Percentiles rank a stretch among this genome's conserved stretches.
Evolutionary conservation across 225 moss, liverwort and hornwort genomes (phyloP).

Genomic region (Physcomitrium patens): DNA sequence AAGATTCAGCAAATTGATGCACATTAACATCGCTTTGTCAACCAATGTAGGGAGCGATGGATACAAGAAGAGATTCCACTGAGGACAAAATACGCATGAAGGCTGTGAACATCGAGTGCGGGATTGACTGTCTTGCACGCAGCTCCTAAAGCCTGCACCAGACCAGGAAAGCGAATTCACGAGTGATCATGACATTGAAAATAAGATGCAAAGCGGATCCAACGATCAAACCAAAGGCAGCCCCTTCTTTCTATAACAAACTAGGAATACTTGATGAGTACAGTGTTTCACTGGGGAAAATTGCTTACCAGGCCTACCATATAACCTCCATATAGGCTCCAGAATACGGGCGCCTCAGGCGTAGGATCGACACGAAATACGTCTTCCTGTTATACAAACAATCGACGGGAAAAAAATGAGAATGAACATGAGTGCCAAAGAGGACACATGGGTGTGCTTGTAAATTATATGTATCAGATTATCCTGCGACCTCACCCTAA

Average conservation of each 20-base stretch:
- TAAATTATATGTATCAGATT: neutral
- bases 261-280: neutral
- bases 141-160: slow-evolving; percentile 70
- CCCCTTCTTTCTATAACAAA: too few species aligned
- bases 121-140: slow-evolving; percentile 74
- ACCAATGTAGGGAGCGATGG: slow-evolving; percentile 9
- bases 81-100: slow-evolving; percentile 80
- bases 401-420: neutral
- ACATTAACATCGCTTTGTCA: neutral
- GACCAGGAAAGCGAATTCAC: too few species aligned
- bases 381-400: slow-evolving; percentile 17
- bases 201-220: neutral
- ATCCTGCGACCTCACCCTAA: slow-evolving; percentile 40
- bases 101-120: slow-evolving; percentile 62
- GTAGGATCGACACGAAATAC: slow-evolving; percentile 27
- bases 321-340: slow-evolving; percentile 35
- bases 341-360: slow-evolving; percentile 30
- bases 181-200: too few species aligned
- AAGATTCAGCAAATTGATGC: neutral
- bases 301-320: slow-evolving; percentile 37
- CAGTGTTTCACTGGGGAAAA: neutral
- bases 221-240: neutral
- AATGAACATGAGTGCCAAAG: neutral
- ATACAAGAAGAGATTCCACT: slow-evolving; percentile 55
- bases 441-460: neutral